phyloP scores from a whole-genome alignment of 257 asterid species.

The Linderniella brevidens region DNA sequence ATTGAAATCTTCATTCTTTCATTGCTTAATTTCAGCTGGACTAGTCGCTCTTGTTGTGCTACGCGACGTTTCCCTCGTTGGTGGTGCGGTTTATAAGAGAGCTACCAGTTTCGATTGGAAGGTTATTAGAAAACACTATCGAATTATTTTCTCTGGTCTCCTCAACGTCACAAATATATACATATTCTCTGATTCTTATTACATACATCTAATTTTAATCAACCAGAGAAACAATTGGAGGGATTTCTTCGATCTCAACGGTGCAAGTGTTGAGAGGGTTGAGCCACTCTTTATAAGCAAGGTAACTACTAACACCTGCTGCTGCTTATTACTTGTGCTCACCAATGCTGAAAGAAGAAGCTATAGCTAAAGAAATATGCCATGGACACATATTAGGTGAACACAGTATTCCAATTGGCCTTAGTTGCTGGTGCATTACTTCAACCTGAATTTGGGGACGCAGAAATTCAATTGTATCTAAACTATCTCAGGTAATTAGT shows the following conservation, averaged over 20 bases:
- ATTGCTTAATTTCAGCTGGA: conserved; percentile 36
- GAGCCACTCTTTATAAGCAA: conserved; percentile 83
- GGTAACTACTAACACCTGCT: conserved; percentile 33
- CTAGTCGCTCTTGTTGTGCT: conserved; percentile 65
- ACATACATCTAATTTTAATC: conserved; percentile 5
- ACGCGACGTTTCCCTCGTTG: conserved; percentile 75
- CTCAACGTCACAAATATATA: conserved; percentile 7
- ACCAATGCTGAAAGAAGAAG: too few relatives aligned
- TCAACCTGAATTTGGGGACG: conserved; percentile 82
- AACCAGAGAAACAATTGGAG: conserved; percentile 57
- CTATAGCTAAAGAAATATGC: background rate
- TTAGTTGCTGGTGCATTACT: conserved; percentile 83
- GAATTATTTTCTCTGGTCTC: conserved; percentile 1
- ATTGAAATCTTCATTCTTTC: too few relatives aligned
- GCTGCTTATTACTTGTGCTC: background rate
- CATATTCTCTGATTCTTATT: conserved; percentile 7
- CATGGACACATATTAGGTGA: conserved; percentile 26
- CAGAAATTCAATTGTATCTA: conserved; percentile 47
- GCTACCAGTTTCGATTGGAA: conserved; percentile 57
- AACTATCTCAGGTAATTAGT: conserved; percentile 41
- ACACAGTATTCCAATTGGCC: conserved; percentile 74
- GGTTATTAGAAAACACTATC: conserved; percentile 25
- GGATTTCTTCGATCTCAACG: conserved; percentile 72
- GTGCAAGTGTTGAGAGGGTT: conserved; percentile 49
- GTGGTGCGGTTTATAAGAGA: conserved; percentile 77